Evolutionary conservation across 1,284 basidiomycete genomes (phyloP).

Genomic region (Mycocalia duriaeana): DNA sequence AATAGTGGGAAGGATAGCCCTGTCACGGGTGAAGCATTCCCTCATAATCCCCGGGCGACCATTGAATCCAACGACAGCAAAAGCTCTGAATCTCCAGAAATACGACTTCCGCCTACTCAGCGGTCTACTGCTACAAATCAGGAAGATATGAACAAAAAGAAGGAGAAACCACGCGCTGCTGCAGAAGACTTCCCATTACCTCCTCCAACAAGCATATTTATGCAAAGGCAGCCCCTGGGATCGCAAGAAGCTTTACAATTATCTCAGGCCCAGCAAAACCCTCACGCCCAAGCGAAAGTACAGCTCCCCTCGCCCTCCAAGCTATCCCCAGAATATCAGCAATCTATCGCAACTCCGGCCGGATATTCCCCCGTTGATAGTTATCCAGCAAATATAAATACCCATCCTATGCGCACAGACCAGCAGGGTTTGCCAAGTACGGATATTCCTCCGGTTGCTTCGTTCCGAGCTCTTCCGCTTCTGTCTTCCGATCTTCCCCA

Average conservation of each 20-base stretch:
- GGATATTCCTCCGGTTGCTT: too few species aligned
- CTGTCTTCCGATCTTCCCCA: constrained; percentile 61
- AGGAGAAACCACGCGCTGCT: constrained; percentile 26
- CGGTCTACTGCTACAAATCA: background rate
- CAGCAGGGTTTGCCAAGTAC: too few species aligned
- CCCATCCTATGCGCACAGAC: too few species aligned
- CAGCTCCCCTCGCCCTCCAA: background rate
- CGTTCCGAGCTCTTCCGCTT: constrained; percentile 70
- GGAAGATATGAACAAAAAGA: constrained; percentile 10
- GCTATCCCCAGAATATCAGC: background rate
- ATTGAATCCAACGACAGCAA: background rate
- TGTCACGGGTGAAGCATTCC: background rate
- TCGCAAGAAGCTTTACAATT: constrained; percentile 11
- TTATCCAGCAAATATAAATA: constrained; percentile 22
- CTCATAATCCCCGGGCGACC: background rate
- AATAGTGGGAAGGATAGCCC: background rate
- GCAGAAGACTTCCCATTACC: constrained; percentile 39
- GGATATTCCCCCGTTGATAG: constrained; percentile 6
- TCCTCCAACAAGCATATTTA: constrained; percentile 29
- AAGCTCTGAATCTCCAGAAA: background rate
- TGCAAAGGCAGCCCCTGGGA: constrained; percentile 16
- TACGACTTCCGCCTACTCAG: background rate
- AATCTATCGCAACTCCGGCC: background rate
- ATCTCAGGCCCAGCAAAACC: constrained; percentile 5
- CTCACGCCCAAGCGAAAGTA: too few species aligned